A percentile compares a stretch with the other conserved stretches of the same genome.
phyloP scores from a whole-genome alignment of 345 rosid species.

The sweet orange (Citrus sinensis) region DVS_A1.0 CM039165.1:32121001-32121500 shows the following conservation, averaged over 20 bases:
- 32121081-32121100: constrained; percentile 50
- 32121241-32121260: constrained; percentile 98
- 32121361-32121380: constrained; percentile 5
- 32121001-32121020: constrained; percentile 9
- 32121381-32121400: constrained; percentile 5
- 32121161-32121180: constrained; percentile 42
- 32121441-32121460: neutral
- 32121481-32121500: constrained; percentile 14
- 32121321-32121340: constrained; percentile 80
- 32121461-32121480: constrained; percentile 16
- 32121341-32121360: constrained; percentile 20
- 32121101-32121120: constrained; percentile 44
- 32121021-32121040: constrained; percentile 12
- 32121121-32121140: constrained; percentile 30
- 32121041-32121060: constrained; percentile 14
- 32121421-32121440: constrained; percentile 17
- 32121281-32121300: constrained; percentile 89
- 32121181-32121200: constrained; percentile 66
- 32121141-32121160: constrained; percentile 14
- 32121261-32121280: constrained; percentile 83
- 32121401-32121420: constrained; percentile 18
- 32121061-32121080: constrained; percentile 28
- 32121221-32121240: constrained; percentile 80
- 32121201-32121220: constrained; percentile 44
- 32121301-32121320: constrained; percentile 88